Conservation (phyloP, 2,329 filamentous ascomycete genomes). For the Knufia petricola region DNA sequence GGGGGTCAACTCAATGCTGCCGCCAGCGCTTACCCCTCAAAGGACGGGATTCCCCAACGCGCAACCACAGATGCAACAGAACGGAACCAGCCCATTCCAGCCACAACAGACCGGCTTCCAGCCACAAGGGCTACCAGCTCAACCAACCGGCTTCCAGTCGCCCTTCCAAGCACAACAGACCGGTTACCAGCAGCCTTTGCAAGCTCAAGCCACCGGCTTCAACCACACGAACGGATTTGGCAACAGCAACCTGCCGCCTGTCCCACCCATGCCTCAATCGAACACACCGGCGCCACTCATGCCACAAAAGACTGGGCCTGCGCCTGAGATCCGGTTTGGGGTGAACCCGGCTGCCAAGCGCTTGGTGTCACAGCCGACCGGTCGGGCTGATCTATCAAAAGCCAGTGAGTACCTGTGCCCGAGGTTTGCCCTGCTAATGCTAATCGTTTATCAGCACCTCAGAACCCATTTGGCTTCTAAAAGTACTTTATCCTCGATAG, state of each 20-base stretch:
- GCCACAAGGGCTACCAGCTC: conserved; percentile 41
- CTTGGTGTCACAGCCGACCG: conserved; percentile 75
- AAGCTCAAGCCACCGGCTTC: conserved; percentile 11
- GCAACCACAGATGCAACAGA: conserved; percentile 40
- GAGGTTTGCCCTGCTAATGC: conserved; percentile 10
- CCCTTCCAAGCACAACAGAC: conserved; percentile 9
- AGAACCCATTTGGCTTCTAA: conserved; percentile 62
- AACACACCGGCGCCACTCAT: conserved; percentile 53
- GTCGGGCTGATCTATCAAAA: conserved; percentile 82
- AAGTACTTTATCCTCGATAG: background rate
- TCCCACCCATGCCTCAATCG: conserved; percentile 49
- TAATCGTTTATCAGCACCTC: conserved; percentile 42
- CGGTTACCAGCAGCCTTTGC: conserved; percentile 23
- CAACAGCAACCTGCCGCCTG: conserved; percentile 40
- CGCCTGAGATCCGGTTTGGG: conserved; percentile 83
- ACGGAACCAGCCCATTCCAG: conserved; percentile 7
- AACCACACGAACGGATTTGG: conserved; percentile 39
- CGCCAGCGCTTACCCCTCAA: conserved; percentile 40
- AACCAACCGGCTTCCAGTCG: conserved; percentile 27
- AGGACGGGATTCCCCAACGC: conserved; percentile 39
- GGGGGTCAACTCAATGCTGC: conserved; percentile 44
- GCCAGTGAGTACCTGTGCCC: conserved; percentile 67
- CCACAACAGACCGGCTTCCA: conserved; percentile 8
- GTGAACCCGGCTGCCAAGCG: conserved; percentile 64
- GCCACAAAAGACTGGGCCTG: conserved; percentile 73